These are phyloP conservation scores for Pleurotus giganteus DNA, from an alignment of 768 basidiomycete genomes.

Conservation along the genomic window DNA sequence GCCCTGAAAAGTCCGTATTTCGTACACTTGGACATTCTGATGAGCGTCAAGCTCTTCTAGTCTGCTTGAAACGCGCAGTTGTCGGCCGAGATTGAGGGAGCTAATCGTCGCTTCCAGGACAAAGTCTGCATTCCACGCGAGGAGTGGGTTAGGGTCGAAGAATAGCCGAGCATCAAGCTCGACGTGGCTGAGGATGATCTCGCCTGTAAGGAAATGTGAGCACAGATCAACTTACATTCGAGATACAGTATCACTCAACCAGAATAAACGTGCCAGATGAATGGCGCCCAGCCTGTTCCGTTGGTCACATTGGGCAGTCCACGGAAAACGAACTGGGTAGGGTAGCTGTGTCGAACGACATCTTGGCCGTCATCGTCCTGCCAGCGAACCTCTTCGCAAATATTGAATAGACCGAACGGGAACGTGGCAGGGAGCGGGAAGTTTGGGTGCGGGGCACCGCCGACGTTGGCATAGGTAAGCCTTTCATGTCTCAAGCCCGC, in stretches of 20 bases:
- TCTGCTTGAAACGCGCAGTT: slow-evolving; percentile 2
- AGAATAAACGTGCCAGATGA: slow-evolving; percentile 3
- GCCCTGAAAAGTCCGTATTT: slow-evolving; percentile 3
- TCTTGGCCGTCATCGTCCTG: not conserved
- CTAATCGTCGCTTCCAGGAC: slow-evolving; percentile 1
- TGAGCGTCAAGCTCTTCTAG: not conserved
- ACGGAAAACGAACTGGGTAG: not conserved
- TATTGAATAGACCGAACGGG: not conserved
- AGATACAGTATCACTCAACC: not conserved
- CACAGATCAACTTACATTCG: not conserved
- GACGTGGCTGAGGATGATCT: slow-evolving; percentile 2
- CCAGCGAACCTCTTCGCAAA: not conserved
- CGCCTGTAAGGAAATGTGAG: not conserved
- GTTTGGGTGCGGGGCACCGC: not conserved
- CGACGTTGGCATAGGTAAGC: not conserved
- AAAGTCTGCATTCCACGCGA: slow-evolving; percentile 4
- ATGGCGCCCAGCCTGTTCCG: slow-evolving; percentile 1
- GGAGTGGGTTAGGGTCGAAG: slow-evolving; percentile 2
- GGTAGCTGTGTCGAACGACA: not conserved
- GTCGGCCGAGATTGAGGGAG: not conserved
- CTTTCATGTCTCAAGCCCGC: not conserved
- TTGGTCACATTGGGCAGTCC: slow-evolving; percentile 4
- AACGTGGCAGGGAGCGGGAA: not conserved
- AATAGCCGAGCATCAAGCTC: slow-evolving; percentile 1
- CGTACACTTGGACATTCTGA: not conserved